These are phyloP conservation scores for Claviceps fusiformis DNA, from an alignment of 2,329 filamentous ascomycete genomes.

Conservation along the genomic window DNA sequence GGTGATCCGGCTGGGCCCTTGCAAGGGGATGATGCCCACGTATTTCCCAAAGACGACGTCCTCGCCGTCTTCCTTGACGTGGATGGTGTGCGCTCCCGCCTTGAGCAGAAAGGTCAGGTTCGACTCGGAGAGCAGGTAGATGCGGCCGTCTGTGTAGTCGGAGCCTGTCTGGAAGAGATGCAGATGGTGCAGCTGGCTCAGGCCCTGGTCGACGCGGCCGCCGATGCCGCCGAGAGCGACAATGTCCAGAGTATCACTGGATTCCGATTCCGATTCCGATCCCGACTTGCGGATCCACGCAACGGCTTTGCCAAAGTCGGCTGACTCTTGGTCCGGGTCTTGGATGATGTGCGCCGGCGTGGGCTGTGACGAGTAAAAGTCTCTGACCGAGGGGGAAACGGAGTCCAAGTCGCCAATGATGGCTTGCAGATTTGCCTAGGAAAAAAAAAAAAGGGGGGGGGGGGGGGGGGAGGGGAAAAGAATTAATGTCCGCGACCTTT, in stretches of 20 bases:
- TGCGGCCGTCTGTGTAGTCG: slow-evolving; percentile 34
- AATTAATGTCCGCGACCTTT: no score
- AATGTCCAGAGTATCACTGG: slow-evolving; percentile 44
- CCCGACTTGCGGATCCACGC: slow-evolving; percentile 36
- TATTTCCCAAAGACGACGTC: slow-evolving; percentile 56
- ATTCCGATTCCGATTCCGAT: no score
- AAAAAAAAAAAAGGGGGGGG: no score
- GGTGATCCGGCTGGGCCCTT: slow-evolving; percentile 63
- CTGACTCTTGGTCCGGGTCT: slow-evolving; percentile 71
- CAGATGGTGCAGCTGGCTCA: slow-evolving; percentile 80
- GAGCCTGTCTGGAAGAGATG: slow-evolving; percentile 46
- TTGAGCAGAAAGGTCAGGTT: slow-evolving; percentile 75
- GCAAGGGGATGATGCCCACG: slow-evolving; percentile 75
- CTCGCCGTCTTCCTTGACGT: slow-evolving; percentile 38
- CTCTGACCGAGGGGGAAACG: slow-evolving; percentile 43
- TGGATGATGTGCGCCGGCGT: slow-evolving; percentile 46
- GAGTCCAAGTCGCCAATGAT: slow-evolving; percentile 93
- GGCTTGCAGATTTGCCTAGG: slow-evolving; percentile 46
- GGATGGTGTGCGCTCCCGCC: slow-evolving; percentile 52
- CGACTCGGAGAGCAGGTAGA: slow-evolving; percentile 72
- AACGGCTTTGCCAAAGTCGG: slow-evolving; percentile 81
- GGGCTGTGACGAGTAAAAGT: slow-evolving; percentile 49
- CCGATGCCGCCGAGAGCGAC: slow-evolving; percentile 73
- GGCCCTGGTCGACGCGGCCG: slow-evolving; percentile 82
- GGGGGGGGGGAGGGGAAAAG: no score